These are phyloP conservation scores for Fusarium sp. DNA, from an alignment of 2,329 filamentous ascomycete genomes.

Conservation along the genomic window DNA sequence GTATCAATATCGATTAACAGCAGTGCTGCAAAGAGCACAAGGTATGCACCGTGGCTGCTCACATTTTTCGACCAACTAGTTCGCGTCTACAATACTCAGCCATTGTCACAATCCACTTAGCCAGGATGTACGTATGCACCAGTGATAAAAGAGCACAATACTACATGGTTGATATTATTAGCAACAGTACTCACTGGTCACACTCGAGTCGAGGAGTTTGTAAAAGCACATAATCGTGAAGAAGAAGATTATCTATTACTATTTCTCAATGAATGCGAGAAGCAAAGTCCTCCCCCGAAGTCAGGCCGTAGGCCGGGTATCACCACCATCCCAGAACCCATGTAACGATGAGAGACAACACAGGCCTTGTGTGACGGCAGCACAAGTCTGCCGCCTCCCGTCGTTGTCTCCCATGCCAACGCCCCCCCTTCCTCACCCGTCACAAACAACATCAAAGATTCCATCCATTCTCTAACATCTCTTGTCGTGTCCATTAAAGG, in stretches of 20 bases:
- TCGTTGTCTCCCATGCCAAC: constrained; percentile 25
- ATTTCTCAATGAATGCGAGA: constrained; percentile 50
- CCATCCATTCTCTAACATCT: constrained; percentile 47
- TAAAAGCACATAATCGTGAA: constrained; percentile 4
- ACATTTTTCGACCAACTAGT: not conserved
- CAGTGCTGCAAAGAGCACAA: not conserved
- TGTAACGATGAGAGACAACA: constrained; percentile 28
- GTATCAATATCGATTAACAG: not conserved
- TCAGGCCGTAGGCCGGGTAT: constrained; percentile 45
- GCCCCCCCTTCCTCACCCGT: constrained; percentile 19
- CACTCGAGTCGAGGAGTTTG: not conserved
- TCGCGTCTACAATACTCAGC: not conserved
- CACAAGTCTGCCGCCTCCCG: constrained; percentile 26
- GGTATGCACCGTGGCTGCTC: not conserved
- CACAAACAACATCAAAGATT: constrained; percentile 37
- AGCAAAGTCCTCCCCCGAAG: constrained; percentile 43
- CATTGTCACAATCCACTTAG: not conserved
- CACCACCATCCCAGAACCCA: constrained; percentile 41
- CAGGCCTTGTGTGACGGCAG: constrained; percentile 11
- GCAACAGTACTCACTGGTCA: not conserved
- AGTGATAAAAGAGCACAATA: no score
- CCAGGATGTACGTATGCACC: no score
- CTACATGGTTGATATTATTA: no score
- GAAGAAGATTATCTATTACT: constrained; percentile 50
- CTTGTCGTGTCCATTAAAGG: constrained; percentile 52